These are phyloP conservation scores for Aspergillus incahuasiensis DNA, from an alignment of 495 filamentous ascomycete species.

Conservation along the genomic window DNA sequence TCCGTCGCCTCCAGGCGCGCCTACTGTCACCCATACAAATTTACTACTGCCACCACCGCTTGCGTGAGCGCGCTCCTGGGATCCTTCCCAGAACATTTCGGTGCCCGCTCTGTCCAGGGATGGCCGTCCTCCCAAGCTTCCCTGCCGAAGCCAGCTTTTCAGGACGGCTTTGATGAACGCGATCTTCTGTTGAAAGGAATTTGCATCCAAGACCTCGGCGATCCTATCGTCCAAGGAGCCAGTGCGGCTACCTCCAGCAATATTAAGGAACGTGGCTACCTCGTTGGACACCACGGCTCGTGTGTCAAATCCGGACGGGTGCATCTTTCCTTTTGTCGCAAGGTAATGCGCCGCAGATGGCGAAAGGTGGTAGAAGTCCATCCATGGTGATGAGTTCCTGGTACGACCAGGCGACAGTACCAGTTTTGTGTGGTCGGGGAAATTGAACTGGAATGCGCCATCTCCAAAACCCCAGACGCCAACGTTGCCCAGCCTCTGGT, in stretches of 20 bases:
- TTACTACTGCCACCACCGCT: slow-evolving; percentile 59
- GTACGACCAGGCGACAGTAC: slow-evolving; percentile 69
- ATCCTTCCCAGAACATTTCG: slow-evolving; percentile 63
- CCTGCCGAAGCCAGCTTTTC: slow-evolving; percentile 66
- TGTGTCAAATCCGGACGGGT: slow-evolving; percentile 44
- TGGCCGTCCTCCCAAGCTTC: slow-evolving; percentile 57
- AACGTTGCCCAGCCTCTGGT: slow-evolving; percentile 81
- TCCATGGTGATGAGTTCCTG: slow-evolving; percentile 51
- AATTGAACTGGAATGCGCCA: slow-evolving; percentile 91
- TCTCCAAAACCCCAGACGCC: slow-evolving; percentile 87
- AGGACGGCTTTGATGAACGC: slow-evolving; percentile 67
- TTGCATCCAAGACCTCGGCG: slow-evolving; percentile 64
- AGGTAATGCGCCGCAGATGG: slow-evolving; percentile 62
- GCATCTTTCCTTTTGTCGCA: slow-evolving; percentile 55
- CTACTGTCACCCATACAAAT: slow-evolving; percentile 81
- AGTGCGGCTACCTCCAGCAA: slow-evolving; percentile 47
- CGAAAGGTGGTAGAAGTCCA: slow-evolving; percentile 81
- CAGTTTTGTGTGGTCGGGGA: slow-evolving; percentile 95
- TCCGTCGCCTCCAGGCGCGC: slow-evolving; percentile 68
- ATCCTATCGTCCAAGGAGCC: slow-evolving; percentile 52
- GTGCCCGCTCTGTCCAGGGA: slow-evolving; percentile 31
- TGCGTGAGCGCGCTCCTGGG: slow-evolving; percentile 46
- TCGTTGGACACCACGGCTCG: slow-evolving; percentile 54
- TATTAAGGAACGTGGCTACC: slow-evolving; percentile 58
- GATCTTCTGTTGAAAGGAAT: slow-evolving; percentile 75